A percentile compares a stretch with the other conserved stretches of the same genome.
These are phyloP conservation scores for Psidium friedrichsthalianum DNA, from an alignment of 345 rosid species.

Conservation along the genomic window DNA sequence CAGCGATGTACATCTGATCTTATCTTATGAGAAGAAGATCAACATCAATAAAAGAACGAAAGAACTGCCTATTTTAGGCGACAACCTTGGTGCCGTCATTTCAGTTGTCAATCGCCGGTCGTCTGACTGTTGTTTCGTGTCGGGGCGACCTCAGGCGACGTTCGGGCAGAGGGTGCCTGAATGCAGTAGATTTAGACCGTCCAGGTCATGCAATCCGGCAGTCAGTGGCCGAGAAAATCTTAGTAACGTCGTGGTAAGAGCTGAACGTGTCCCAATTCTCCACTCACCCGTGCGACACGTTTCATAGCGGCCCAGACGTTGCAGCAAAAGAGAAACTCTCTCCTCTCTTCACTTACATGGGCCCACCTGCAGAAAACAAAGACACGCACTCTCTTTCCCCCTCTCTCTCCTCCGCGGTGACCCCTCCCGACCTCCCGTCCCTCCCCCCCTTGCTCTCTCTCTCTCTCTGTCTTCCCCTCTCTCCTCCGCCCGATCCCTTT, in stretches of 20 bases:
- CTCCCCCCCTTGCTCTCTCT: too few species aligned
- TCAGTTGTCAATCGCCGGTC: background rate
- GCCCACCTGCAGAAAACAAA: too few species aligned
- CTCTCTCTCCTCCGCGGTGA: too few species aligned
- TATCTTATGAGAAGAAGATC: background rate
- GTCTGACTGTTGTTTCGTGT: background rate
- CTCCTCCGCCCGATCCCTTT: too few species aligned
- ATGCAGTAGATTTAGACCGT: background rate
- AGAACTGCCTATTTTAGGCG: background rate
- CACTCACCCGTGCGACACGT: too few species aligned
- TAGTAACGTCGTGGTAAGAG: too few species aligned
- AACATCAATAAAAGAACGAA: background rate
- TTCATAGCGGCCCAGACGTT: too few species aligned
- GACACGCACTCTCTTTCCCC: too few species aligned
- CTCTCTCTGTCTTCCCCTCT: too few species aligned
- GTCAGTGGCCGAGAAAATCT: background rate
- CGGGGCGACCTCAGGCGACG: background rate
- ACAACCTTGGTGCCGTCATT: background rate
- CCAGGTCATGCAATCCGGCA: background rate
- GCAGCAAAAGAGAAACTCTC: too few species aligned
- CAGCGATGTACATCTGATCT: background rate
- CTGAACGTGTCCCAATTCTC: too few species aligned
- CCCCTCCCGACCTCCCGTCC: too few species aligned
- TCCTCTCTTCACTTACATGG: background rate
- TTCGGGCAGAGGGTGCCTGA: fast-evolving